phyloP scores from a whole-genome alignment of 257 asterid species.

The Salvia miltiorrhiza region DNA sequence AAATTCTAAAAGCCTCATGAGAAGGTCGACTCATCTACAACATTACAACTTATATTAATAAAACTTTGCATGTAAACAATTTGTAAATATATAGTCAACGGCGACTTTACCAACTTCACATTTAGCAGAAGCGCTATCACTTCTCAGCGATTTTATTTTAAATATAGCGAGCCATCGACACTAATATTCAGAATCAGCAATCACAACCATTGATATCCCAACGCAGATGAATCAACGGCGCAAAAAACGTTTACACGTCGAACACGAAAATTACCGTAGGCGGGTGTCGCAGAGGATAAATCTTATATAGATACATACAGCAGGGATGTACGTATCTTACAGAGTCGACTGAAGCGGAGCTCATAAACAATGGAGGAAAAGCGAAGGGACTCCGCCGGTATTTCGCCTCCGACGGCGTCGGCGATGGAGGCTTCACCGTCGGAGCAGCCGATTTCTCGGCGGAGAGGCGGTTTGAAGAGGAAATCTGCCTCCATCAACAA shows the following conservation, averaged over 20 bases:
- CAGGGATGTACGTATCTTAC: conserved; percentile 18
- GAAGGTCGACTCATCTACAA: too few relatives aligned
- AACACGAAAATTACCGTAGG: background rate
- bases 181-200: background rate
- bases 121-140: background rate
- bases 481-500: conserved; percentile 61
- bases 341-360: conserved; percentile 38
- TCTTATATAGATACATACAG: conserved; percentile 13
- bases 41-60: background rate
- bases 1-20: too few relatives aligned
- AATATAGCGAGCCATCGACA: background rate
- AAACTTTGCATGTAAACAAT: background rate
- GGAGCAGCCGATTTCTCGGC: conserved; percentile 61
- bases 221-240: conserved; percentile 13
- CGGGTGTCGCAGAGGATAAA: conserved; percentile 24
- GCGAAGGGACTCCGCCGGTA: conserved; percentile 55
- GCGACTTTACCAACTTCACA: conserved; percentile 1
- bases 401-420: conserved; percentile 44
- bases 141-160: background rate
- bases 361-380: conserved; percentile 68
- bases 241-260: background rate
- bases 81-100: background rate
- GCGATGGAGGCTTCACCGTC: conserved; percentile 32
- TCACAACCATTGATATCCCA: conserved; percentile 11
- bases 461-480: conserved; percentile 84